phyloP scores from a whole-genome alignment of 1,284 basidiomycete genomes.

The Melampsora occidentalis region DNA sequence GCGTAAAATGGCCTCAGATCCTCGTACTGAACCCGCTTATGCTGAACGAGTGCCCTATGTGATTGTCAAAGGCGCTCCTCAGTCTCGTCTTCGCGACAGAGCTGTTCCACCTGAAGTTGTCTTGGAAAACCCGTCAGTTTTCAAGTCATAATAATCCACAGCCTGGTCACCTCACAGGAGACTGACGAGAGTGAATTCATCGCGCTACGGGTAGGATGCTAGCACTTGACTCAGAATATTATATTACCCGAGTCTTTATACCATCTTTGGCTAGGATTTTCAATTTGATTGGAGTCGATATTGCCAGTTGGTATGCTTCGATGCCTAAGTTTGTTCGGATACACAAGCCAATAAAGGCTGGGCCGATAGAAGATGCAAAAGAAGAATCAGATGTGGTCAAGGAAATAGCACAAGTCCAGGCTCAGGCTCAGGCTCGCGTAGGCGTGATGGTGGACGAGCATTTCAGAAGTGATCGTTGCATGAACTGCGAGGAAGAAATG shows the following conservation, averaged over 20 bases:
- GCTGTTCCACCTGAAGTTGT: slow-evolving; percentile 77
- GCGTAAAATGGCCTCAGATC: slow-evolving; percentile 70
- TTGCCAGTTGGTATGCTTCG: slow-evolving; percentile 79
- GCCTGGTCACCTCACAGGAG: background rate
- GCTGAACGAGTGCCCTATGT: slow-evolving; percentile 91
- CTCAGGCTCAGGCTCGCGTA: slow-evolving; percentile 7
- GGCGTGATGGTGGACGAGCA: slow-evolving; percentile 47
- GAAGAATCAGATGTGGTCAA: slow-evolving; percentile 29
- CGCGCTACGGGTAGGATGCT: slow-evolving; percentile 57
- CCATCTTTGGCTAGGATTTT: slow-evolving; percentile 86
- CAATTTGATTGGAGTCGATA: slow-evolving; percentile 84
- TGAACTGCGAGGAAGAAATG: slow-evolving; percentile 47
- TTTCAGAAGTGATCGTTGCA: slow-evolving; percentile 47
- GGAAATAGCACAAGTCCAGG: background rate
- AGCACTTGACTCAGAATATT: slow-evolving; percentile 79
- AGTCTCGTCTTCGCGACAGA: slow-evolving; percentile 72
- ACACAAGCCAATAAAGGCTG: slow-evolving; percentile 27
- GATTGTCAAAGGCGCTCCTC: slow-evolving; percentile 68
- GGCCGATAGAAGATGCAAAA: slow-evolving; percentile 13
- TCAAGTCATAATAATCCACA: background rate
- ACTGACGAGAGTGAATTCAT: background rate
- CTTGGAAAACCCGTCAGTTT: slow-evolving; percentile 65
- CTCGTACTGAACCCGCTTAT: slow-evolving; percentile 79
- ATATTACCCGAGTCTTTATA: slow-evolving; percentile 81
- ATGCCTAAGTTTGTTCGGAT: slow-evolving; percentile 65